These are phyloP conservation scores for Pichia scutulata DNA, from an alignment of 805 yeast genomes.

Conservation along the genomic window DNA sequence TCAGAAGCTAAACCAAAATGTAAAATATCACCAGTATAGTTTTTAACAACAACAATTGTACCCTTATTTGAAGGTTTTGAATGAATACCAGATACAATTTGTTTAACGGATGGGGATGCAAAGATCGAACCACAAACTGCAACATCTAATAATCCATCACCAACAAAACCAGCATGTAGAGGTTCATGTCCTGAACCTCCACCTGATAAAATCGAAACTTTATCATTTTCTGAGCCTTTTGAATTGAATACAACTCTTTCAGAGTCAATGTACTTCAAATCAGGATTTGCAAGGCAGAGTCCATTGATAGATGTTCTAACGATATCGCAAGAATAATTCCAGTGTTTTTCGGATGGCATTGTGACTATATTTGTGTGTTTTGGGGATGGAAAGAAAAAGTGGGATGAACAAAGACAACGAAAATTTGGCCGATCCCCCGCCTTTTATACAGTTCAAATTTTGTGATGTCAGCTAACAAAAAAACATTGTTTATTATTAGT, in stretches of 20 bases:
- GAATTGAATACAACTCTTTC: slow-evolving; percentile 47
- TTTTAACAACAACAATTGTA: slow-evolving; percentile 73
- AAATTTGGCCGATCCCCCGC: background rate
- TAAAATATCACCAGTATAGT: slow-evolving; percentile 89
- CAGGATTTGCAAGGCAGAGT: slow-evolving; percentile 38
- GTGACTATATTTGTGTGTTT: background rate
- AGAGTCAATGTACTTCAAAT: slow-evolving; percentile 42
- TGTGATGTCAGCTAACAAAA: background rate
- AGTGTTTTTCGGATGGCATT: slow-evolving; percentile 11
- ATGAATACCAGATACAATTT: slow-evolving; percentile 63
- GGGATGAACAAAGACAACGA: background rate
- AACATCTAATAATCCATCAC: slow-evolving; percentile 71
- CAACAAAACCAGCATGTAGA: slow-evolving; percentile 85
- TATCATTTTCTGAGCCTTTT: slow-evolving; percentile 30
- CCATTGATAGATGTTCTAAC: slow-evolving; percentile 10
- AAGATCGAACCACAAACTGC: slow-evolving; percentile 90
- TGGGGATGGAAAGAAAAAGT: background rate
- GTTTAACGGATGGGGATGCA: slow-evolving; percentile 86
- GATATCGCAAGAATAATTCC: slow-evolving; percentile 10
- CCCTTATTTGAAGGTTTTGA: slow-evolving; percentile 53
- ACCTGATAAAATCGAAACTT: slow-evolving; percentile 74
- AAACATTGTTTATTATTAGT: too few species aligned
- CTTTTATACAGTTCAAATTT: background rate
- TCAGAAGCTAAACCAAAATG: slow-evolving; percentile 92
- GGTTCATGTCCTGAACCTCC: slow-evolving; percentile 98